Percentiles rank a stretch among this genome's conserved stretches.
Conservation (phyloP, 129 eudicot genomes). For the Escallonia rubra region DNA sequence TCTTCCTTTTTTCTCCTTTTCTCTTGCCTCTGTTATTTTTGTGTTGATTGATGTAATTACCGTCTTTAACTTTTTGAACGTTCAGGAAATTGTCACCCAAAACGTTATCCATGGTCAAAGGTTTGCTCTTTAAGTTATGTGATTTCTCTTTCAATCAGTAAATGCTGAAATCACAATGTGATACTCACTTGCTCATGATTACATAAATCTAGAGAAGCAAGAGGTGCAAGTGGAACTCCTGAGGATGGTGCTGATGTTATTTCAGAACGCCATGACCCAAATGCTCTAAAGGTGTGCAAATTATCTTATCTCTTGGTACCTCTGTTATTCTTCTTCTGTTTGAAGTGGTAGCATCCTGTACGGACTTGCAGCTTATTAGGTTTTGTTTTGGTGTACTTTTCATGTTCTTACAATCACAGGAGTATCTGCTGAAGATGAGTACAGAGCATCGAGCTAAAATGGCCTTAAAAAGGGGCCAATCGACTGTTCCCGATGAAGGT, state of each 20-base stretch:
- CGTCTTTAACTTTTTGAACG: background rate
- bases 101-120: slow-evolving; percentile 78
- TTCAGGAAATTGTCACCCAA: slow-evolving; percentile 78
- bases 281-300: slow-evolving; percentile 66
- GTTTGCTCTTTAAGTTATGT: slow-evolving; percentile 27
- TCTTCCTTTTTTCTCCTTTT: background rate
- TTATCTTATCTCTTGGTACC: background rate
- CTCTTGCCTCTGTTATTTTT: background rate
- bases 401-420: slow-evolving; percentile 36
- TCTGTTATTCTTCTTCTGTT: background rate
- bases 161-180: slow-evolving; percentile 6
- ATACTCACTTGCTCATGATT: slow-evolving; percentile 1
- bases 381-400: slow-evolving; percentile 9
- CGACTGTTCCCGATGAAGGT: slow-evolving; percentile 62
- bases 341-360: background rate
- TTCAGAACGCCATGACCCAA: slow-evolving; percentile 75
- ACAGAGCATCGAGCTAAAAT: slow-evolving; percentile 74
- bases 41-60: slow-evolving; percentile 7
- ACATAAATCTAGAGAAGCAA: slow-evolving; percentile 53
- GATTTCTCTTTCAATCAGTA: background rate
- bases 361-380: background rate
- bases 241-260: slow-evolving; percentile 61
- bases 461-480: slow-evolving; percentile 78
- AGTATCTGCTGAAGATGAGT: slow-evolving; percentile 77
- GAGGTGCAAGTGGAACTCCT: slow-evolving; percentile 51